phyloP scores from a whole-genome alignment of 345 rosid species.

The Aethionema arabicum region DNA sequence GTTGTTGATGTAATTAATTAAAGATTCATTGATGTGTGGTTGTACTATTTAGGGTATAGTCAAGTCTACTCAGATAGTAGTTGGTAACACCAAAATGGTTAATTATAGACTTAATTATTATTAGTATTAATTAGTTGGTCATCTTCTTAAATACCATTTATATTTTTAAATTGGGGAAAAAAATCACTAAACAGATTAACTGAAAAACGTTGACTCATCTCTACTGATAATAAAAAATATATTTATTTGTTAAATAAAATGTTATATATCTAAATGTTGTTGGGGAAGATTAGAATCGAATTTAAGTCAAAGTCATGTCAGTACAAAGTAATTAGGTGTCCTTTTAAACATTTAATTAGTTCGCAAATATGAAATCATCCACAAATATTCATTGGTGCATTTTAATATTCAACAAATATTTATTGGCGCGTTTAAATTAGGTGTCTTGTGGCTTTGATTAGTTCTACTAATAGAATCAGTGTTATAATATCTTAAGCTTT shows the following conservation, averaged over 20 bases:
- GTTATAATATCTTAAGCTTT: neutral
- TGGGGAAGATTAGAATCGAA: slow-evolving; percentile 25
- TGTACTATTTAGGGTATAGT: slow-evolving; percentile 28
- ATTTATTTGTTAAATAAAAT: neutral
- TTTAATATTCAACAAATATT: no score
- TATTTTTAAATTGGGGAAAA: neutral
- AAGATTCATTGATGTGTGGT: slow-evolving; percentile 29
- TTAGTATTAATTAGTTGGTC: slow-evolving; percentile 17
- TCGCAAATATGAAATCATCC: neutral
- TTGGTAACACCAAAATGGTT: slow-evolving; percentile 24
- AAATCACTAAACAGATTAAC: slow-evolving; percentile 20
- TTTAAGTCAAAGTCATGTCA: slow-evolving; percentile 14
- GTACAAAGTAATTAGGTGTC: slow-evolving; percentile 14
- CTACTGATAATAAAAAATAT: neutral
- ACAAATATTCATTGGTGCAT: no score
- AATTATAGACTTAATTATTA: slow-evolving; percentile 17
- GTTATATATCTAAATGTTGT: slow-evolving; percentile 11
- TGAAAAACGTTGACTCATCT: slow-evolving; percentile 17
- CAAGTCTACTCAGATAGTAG: slow-evolving; percentile 32
- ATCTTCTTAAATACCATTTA: slow-evolving; percentile 15
- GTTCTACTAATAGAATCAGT: neutral
- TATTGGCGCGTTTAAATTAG: no score
- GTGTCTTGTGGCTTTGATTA: neutral
- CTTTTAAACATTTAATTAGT: slow-evolving; percentile 17
- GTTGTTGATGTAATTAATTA: neutral